A percentile compares a stretch with the other conserved stretches of the same genome.
Conservation (phyloP, 2,329 filamentous ascomycete genomes). For the Knoxdaviesia capensis region DNA sequence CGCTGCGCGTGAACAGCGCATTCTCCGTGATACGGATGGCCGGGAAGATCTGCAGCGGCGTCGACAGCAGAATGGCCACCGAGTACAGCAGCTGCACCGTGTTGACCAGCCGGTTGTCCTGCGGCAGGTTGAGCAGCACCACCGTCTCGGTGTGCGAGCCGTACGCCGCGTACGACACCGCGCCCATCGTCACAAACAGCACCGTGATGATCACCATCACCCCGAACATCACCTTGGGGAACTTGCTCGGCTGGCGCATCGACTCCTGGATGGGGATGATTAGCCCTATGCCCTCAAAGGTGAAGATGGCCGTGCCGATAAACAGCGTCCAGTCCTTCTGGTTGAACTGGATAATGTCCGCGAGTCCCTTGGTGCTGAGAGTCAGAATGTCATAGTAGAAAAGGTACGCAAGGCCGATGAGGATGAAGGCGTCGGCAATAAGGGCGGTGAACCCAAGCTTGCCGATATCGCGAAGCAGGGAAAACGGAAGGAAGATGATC, state of each 20-base stretch:
- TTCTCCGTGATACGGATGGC: constrained; percentile 95
- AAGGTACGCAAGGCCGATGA: constrained; percentile 78
- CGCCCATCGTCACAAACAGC: constrained; percentile 79
- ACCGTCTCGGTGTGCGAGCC: constrained; percentile 92
- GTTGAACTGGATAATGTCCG: constrained; percentile 86
- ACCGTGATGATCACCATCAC: constrained; percentile 94
- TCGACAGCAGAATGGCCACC: constrained; percentile 89
- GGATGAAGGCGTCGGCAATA: constrained; percentile 83
- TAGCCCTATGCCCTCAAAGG: constrained; percentile 90
- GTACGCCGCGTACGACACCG: constrained; percentile 87
- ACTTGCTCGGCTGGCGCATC: constrained; percentile 81
- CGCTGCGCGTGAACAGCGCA: constrained; percentile 77
- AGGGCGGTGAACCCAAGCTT: constrained; percentile 92
- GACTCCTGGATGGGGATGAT: constrained; percentile 97
- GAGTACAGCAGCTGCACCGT: constrained; percentile 93
- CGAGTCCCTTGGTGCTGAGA: constrained; percentile 51
- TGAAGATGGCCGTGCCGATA: constrained; percentile 97
- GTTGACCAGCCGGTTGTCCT: constrained; percentile 90
- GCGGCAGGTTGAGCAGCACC: constrained; percentile 85
- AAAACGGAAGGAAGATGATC: constrained; percentile 85
- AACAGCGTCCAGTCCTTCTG: constrained; percentile 85
- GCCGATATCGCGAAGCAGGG: constrained; percentile 85
- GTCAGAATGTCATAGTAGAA: constrained; percentile 91
- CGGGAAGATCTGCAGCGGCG: constrained; percentile 90
- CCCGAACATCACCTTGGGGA: constrained; percentile 66